Conservation (phyloP, 2,329 filamentous ascomycete genomes). For the Stemphylium vesicarium region DNA sequence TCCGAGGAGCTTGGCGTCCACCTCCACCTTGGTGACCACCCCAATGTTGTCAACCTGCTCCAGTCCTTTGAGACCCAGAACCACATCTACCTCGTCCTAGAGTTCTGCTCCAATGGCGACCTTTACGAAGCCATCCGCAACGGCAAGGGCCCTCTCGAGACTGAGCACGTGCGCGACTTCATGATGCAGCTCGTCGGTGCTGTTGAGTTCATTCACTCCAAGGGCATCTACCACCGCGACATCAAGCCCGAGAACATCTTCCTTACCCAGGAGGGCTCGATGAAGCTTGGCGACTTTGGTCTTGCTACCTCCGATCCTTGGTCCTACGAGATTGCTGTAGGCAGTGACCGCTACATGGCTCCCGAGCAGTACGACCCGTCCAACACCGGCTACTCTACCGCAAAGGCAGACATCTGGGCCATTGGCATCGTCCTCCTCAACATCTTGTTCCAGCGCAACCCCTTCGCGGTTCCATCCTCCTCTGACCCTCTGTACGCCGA, state of each 20-base stretch:
- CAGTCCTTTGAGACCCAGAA: slow-evolving; percentile 90
- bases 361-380: slow-evolving; percentile 96
- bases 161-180: slow-evolving; percentile 94
- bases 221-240: slow-evolving; percentile 93
- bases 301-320: slow-evolving; percentile 87
- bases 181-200: slow-evolving; percentile 94
- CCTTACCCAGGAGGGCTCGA: slow-evolving; percentile 79
- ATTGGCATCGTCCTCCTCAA: slow-evolving; percentile 97
- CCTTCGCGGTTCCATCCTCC: slow-evolving; percentile 87
- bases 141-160: slow-evolving; percentile 86
- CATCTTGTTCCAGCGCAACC: slow-evolving; percentile 94
- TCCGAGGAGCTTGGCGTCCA: slow-evolving; percentile 84
- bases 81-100: slow-evolving; percentile 89
- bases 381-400: slow-evolving; percentile 86
- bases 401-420: slow-evolving; percentile 94
- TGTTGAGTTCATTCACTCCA: slow-evolving; percentile 86
- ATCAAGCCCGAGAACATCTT: slow-evolving; percentile 99
- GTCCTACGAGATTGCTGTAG: slow-evolving; percentile 92
- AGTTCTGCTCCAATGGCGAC: slow-evolving; percentile 94
- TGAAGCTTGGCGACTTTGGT: slow-evolving; percentile 98
- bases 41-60: slow-evolving; percentile 92
- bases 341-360: slow-evolving; percentile 98
- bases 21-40: slow-evolving; percentile 76
- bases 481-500: slow-evolving; percentile 93
- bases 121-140: slow-evolving; percentile 96